These are phyloP conservation scores for Aureobasidium zeae DNA, from an alignment of 2,329 filamentous ascomycete species.

Conservation along the genomic window DNA sequence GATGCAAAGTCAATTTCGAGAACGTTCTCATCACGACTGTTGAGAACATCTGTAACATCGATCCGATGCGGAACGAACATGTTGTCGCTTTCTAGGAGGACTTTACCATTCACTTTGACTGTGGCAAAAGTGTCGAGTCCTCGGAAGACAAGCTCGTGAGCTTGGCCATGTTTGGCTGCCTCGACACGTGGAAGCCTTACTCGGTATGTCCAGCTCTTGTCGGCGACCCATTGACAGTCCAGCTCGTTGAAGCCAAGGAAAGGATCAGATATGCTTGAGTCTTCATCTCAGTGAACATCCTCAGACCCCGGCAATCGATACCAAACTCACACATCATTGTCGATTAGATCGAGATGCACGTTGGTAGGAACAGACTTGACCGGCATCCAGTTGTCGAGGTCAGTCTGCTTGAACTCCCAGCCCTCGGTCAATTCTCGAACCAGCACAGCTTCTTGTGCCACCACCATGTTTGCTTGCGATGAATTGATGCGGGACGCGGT, in stretches of 20 bases:
- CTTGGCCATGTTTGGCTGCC: constrained; percentile 24
- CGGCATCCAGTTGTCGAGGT: constrained; percentile 35
- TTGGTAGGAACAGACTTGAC: constrained; percentile 39
- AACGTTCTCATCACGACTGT: constrained; percentile 32
- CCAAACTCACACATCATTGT: constrained; percentile 34
- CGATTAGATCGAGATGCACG: constrained; percentile 40
- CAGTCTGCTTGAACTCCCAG: constrained; percentile 40
- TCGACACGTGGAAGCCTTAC: constrained; percentile 31
- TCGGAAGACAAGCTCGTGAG: constrained; percentile 48
- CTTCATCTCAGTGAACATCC: neutral
- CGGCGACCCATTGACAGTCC: constrained; percentile 41
- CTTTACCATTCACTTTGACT: constrained; percentile 45
- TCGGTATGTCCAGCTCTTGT: constrained; percentile 40
- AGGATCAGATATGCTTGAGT: constrained; percentile 40
- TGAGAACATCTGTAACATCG: constrained; percentile 39
- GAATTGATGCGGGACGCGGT: neutral
- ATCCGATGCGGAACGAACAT: constrained; percentile 55
- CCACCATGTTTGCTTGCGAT: neutral
- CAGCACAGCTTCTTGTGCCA: neutral
- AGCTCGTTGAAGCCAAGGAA: constrained; percentile 44
- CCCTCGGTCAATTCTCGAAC: constrained; percentile 27
- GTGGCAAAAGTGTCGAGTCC: constrained; percentile 56
- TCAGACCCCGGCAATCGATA: neutral
- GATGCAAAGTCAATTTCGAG: constrained; percentile 51
- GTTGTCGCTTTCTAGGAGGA: constrained; percentile 50